These are phyloP conservation scores for Collybia sp. DNA, from an alignment of 768 basidiomycete species.

Conservation along the genomic window DNA sequence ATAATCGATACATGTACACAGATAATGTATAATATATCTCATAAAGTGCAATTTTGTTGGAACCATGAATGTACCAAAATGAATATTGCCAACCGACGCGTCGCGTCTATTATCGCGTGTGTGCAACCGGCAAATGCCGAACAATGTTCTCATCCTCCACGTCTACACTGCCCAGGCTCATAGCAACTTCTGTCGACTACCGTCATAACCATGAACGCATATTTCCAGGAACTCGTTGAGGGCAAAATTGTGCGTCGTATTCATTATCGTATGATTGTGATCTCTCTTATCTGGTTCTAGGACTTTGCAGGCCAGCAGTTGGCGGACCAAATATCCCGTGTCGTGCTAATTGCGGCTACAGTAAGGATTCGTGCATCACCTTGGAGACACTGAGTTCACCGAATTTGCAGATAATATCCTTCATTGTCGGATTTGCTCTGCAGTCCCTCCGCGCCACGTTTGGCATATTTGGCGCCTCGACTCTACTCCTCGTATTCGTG, in stretches of 20 bases:
- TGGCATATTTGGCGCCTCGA: conserved; percentile 35
- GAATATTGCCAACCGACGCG: too few species aligned
- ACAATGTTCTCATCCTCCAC: too few species aligned
- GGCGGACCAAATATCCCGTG: conserved; percentile 41
- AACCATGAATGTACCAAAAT: too few species aligned
- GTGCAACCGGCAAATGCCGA: too few species aligned
- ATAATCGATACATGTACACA: too few species aligned
- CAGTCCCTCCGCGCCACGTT: conserved; percentile 57
- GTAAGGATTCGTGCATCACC: conserved; percentile 33
- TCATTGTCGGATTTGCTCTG: conserved; percentile 49
- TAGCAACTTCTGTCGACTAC: not conserved
- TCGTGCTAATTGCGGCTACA: conserved; percentile 39
- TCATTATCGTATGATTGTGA: not conserved
- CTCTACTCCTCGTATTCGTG: conserved; percentile 37
- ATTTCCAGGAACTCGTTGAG: conserved; percentile 28
- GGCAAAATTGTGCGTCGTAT: conserved; percentile 33
- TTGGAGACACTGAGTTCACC: conserved; percentile 25
- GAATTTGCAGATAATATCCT: conserved; percentile 41
- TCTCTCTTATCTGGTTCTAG: conserved; percentile 19
- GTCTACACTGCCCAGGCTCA: too few species aligned
- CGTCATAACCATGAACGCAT: conserved; percentile 13
- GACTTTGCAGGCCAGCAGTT: conserved; percentile 60
- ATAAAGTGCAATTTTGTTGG: too few species aligned
- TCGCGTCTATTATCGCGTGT: too few species aligned
- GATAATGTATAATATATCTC: too few species aligned